Conservation (phyloP, 306 rosid genomes). For the Begonia peltatifolia region DNA sequence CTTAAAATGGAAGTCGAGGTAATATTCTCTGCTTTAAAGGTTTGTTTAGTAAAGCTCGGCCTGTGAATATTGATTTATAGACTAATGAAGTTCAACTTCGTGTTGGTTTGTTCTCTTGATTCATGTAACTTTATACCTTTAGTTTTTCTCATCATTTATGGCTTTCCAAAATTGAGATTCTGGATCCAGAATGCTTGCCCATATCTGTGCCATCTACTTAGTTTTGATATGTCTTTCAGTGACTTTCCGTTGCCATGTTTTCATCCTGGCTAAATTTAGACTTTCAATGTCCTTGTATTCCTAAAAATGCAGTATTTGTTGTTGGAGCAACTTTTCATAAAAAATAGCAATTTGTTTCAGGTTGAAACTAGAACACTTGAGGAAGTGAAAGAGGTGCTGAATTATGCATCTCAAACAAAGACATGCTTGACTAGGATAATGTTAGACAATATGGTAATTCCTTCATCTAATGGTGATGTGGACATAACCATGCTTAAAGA, state of each 20-base stretch:
- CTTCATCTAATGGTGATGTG: slow-evolving; percentile 57
- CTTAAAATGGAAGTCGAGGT: slow-evolving; percentile 84
- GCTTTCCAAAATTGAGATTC: too few relatives aligned
- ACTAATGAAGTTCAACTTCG: not conserved
- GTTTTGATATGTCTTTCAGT: not conserved
- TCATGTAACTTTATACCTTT: not conserved
- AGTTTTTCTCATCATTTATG: not conserved
- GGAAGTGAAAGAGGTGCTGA: slow-evolving; percentile 57
- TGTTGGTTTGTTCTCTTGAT: not conserved
- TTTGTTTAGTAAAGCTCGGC: not conserved
- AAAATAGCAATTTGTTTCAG: slow-evolving; percentile 19
- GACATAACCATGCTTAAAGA: slow-evolving; percentile 72
- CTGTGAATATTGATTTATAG: not conserved
- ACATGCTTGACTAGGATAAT: slow-evolving; percentile 72
- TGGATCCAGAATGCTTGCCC: too few relatives aligned
- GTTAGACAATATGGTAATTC: slow-evolving; percentile 97
- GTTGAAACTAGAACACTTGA: slow-evolving; percentile 89
- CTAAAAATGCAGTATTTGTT: not conserved
- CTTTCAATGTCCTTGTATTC: not conserved
- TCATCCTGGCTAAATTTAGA: not conserved
- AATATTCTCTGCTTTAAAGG: slow-evolving; percentile 10
- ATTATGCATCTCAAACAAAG: slow-evolving; percentile 54
- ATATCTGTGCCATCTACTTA: not conserved
- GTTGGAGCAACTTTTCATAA: not conserved
- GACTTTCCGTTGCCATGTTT: not conserved